Conservation (phyloP, 768 basidiomycete species). For the Boletus vermiculosoides region DNA sequence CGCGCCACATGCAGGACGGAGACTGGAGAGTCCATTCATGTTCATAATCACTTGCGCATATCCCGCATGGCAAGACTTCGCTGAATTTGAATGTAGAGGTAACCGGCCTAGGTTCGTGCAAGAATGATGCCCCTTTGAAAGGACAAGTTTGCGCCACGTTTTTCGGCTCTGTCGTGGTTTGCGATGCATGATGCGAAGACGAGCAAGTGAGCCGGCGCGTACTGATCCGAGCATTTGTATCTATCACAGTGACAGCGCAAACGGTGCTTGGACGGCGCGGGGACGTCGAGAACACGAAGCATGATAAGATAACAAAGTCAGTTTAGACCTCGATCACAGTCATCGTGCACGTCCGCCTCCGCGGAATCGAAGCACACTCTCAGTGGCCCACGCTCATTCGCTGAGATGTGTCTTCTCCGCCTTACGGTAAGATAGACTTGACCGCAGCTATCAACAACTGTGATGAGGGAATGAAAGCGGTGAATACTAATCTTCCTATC, state of each 20-base stretch:
- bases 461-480: neutral
- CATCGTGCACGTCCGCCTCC: slow-evolving; percentile 11
- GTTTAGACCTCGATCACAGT: slow-evolving; percentile 13
- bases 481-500: neutral
- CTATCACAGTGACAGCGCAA: neutral
- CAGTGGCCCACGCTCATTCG: neutral
- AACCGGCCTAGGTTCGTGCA: neutral
- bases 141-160: neutral
- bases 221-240: neutral
- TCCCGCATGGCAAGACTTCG: slow-evolving; percentile 10
- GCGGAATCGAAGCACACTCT: slow-evolving; percentile 19
- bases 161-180: neutral
- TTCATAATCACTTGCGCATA: neutral
- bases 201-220: slow-evolving; percentile 9
- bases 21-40: neutral
- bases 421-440: slow-evolving; percentile 3
- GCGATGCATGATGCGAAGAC: neutral
- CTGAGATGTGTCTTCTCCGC: slow-evolving; percentile 4
- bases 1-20: slow-evolving; percentile 18
- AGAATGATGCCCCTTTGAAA: neutral
- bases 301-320: slow-evolving; percentile 28
- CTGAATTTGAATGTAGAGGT: slow-evolving; percentile 16
- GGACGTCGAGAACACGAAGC: slow-evolving; percentile 7
- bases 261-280: slow-evolving; percentile 26
- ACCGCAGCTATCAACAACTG: neutral